Evolutionary conservation across 768 basidiomycete species (phyloP).

Genomic region (Saitozyma podzolica): DNA sequence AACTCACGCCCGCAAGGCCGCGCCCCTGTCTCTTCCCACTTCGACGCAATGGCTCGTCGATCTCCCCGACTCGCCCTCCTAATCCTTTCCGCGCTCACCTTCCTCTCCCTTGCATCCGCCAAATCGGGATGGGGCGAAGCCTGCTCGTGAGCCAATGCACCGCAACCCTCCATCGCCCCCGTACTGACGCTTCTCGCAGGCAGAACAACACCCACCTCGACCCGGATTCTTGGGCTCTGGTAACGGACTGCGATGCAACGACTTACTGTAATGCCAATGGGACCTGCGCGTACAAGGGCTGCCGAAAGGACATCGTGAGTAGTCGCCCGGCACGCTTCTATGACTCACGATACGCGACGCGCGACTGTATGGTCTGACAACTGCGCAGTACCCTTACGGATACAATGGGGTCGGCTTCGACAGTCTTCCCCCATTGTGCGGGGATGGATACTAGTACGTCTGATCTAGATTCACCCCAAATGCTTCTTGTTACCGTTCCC

Average conservation of each 20-base stretch:
- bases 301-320: conserved; percentile 77
- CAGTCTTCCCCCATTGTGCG: conserved; percentile 64
- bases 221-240: conserved; percentile 75
- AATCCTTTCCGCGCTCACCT: too few relatives aligned
- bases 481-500: not conserved
- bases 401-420: conserved; percentile 47
- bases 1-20: too few relatives aligned
- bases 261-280: conserved; percentile 65
- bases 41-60: too few relatives aligned
- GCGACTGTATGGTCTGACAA: conserved; percentile 3
- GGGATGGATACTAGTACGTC: conserved; percentile 59
- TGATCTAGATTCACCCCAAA: conserved; percentile 3
- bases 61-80: too few relatives aligned
- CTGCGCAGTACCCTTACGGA: conserved; percentile 46
- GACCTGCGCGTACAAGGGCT: conserved; percentile 65
- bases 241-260: conserved; percentile 70
- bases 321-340: conserved; percentile 27
- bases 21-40: too few relatives aligned
- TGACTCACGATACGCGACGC: conserved; percentile 11
- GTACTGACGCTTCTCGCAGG: conserved; percentile 53
- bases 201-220: conserved; percentile 67
- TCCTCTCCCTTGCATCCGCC: not conserved
- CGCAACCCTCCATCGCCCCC: not conserved
- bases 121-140: conserved; percentile 36
- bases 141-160: conserved; percentile 33